Evolutionary conservation across 306 rosid genomes (phyloP).

Genomic region (Quercus engelmannii): DNA sequence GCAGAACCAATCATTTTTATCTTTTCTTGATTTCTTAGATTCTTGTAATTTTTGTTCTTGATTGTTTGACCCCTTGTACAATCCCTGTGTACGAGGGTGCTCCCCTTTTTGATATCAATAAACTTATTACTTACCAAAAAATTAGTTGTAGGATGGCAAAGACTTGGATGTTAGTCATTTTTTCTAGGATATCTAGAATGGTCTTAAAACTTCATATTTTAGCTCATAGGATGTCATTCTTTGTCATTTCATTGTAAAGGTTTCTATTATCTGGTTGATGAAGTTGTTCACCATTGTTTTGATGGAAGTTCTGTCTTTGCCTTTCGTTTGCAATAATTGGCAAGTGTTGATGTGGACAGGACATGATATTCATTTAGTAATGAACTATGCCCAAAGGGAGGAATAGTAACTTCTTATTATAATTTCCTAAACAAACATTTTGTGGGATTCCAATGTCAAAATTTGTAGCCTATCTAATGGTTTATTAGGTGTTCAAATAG

Average conservation of each 20-base stretch:
- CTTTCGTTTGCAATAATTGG: neutral
- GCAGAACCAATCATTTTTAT: no score
- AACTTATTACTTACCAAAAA: no score
- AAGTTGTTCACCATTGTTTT: neutral
- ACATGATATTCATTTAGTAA: neutral
- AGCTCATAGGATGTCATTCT: neutral
- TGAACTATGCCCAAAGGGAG: neutral
- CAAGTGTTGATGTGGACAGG: neutral
- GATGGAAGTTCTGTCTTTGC: neutral
- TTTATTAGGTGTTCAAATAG: no score
- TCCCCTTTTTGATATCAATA: no score
- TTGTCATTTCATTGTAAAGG: no score
- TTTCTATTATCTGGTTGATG: neutral
- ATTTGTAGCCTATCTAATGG: neutral
- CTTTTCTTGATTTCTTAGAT: no score
- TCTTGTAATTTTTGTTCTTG: no score
- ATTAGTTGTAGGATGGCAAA: neutral
- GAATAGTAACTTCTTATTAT: neutral
- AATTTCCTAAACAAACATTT: neutral
- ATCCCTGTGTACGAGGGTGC: no score
- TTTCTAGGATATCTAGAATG: neutral
- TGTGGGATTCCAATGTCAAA: neutral
- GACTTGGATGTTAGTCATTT: neutral
- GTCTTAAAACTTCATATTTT: neutral
- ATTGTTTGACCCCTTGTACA: no score